Base-by-base conservation (phyloP, 2,329 filamentous ascomycete species). In the Drechmeria coniospora region DNA sequence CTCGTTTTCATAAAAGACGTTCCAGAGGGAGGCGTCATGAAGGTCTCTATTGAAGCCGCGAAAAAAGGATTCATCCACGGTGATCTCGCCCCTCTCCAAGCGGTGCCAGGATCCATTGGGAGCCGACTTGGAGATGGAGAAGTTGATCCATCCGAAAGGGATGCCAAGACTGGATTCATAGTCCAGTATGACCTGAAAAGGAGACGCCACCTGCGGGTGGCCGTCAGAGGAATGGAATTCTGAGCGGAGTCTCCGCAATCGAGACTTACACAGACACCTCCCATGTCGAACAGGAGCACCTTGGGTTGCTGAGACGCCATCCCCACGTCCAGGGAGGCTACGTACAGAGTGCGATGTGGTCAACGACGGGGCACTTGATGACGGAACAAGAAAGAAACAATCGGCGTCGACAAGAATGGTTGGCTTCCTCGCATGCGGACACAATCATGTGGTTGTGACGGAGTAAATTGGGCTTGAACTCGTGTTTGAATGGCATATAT, bases 271-370 rank as follows among this genome's bases (percentile, higher is more conserved):
- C 83, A 92, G 41, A 98, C 90, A 36, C 90, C 90, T 21, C 90
- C 90, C 41, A 98, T 90, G 54, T 98, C 90, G 51, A 95, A 95
- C 14, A 98, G 63, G 18, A 92, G 59, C 30, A 81, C 80, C 41
- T 79, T 79, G 17, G 80, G 79, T 32, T 61, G 61, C 32, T 55
- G 46, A 24, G 44, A 37, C 7, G 56, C 36, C 62, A 67, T 66
- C 21, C 44, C 33, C 20, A 28, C 28, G 32, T 45, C 43, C 26
- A 54, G 42, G 16, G 37, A n/a, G n/a, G n/a, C n/a, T n/a, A n/a
- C n/a, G n/a, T n/a, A n/a, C n/a, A n/a, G n/a, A n/a, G n/a, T n/a
- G n/a, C n/a, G n/a, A n/a, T n/a, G n/a, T n/a, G n/a, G n/a, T n/a
- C n/a, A n/a, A n/a, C n/a, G n/a, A n/a, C n/a, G n/a, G n/a, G n/a